Conservation (phyloP, 139 green algal genomes). For the Pseudopediastrum boryanum region DNA sequence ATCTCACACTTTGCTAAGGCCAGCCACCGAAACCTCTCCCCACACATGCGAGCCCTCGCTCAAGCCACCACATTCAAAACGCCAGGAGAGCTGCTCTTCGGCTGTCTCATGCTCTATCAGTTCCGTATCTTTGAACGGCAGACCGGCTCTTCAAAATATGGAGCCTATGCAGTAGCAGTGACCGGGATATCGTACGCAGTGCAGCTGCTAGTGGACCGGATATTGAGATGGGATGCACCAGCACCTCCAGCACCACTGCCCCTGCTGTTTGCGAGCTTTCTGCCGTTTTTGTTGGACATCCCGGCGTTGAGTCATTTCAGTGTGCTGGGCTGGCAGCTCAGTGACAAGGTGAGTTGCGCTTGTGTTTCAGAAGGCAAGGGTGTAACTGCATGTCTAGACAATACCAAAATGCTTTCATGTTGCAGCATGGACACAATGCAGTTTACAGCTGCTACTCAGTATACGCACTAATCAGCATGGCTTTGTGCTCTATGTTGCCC, state of each 20-base stretch:
- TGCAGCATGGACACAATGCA: background rate
- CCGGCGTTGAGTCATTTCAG: conserved; percentile 54
- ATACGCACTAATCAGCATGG: background rate
- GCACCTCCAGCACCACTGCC: conserved; percentile 46
- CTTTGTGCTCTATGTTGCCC: background rate
- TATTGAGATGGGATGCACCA: conserved; percentile 2
- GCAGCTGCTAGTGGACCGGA: conserved; percentile 32
- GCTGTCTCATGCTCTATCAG: conserved; percentile 51
- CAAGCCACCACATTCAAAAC: conserved; percentile 48
- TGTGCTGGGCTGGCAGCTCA: conserved; percentile 62
- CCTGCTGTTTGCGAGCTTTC: conserved; percentile 67
- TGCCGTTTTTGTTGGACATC: conserved; percentile 64
- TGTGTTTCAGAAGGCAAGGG: background rate
- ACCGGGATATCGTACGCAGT: conserved; percentile 46
- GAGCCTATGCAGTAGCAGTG: conserved; percentile 47
- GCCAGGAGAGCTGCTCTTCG: conserved; percentile 62
- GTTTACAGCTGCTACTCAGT: background rate
- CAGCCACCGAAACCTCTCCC: conserved; percentile 25
- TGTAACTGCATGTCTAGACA: background rate
- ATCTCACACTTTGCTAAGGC: conserved; percentile 44
- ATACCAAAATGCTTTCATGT: background rate
- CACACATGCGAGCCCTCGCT: conserved; percentile 26
- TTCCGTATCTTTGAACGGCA: conserved; percentile 67
- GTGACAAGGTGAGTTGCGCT: conserved; percentile 63
- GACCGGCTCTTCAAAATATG: conserved; percentile 58